These are phyloP conservation scores for Rubia peregrina DNA, from an alignment of 305 asterid species.

Conservation along the genomic window DNA sequence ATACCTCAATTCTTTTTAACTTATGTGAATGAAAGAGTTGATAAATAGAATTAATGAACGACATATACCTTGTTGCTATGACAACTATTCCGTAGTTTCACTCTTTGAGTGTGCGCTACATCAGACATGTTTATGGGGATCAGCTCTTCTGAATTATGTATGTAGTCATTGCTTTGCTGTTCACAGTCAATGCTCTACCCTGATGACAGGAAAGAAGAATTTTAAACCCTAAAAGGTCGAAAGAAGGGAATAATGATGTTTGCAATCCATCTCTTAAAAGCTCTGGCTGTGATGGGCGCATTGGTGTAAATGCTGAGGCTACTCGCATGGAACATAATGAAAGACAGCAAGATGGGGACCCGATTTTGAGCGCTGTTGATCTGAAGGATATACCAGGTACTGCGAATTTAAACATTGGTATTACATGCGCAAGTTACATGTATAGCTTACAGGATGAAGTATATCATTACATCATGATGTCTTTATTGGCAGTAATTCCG, in stretches of 20 bases:
- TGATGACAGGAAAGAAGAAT: conserved; percentile 58
- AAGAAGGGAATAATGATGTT: conserved; percentile 21
- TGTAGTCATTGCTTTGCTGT: neutral
- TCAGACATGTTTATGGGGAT: neutral
- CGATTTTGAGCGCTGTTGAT: conserved; percentile 8
- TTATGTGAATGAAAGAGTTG: neutral
- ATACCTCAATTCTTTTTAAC: neutral
- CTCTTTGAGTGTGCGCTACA: neutral
- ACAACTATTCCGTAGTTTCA: neutral
- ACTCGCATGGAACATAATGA: conserved; percentile 24
- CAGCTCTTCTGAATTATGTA: neutral
- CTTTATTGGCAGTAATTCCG: conserved; percentile 43
- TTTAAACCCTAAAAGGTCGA: conserved; percentile 39
- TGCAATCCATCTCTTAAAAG: conserved; percentile 14
- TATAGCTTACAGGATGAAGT: neutral
- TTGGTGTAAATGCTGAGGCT: conserved; percentile 15
- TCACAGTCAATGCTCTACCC: conserved; percentile 10
- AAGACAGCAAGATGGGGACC: conserved; percentile 26
- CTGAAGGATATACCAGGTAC: conserved; percentile 53
- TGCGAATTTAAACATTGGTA: neutral
- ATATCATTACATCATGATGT: conserved; percentile 11
- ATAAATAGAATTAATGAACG: neutral
- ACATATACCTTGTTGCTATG: neutral
- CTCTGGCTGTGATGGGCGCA: conserved; percentile 13
- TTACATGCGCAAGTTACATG: neutral